Conservation (phyloP, 2,329 filamentous ascomycete genomes). For the Colletotrichum shisoi region DNA sequence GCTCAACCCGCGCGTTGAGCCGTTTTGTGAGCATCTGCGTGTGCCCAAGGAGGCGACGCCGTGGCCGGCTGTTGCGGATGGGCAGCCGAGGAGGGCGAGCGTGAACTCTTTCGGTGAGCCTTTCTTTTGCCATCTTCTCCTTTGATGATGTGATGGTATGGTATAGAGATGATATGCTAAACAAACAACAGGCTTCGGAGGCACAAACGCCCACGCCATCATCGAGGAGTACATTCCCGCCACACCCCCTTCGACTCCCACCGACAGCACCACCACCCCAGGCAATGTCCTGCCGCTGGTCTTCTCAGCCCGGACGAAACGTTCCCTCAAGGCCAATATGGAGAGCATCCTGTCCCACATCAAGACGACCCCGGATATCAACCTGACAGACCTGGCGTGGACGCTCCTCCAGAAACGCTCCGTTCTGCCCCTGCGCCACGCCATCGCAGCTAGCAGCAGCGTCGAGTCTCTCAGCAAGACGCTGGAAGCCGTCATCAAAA, state of each 20-base stretch:
- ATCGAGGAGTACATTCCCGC: constrained; percentile 10
- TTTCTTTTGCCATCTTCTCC: neutral
- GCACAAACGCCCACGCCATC: constrained; percentile 27
- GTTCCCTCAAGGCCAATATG: constrained; percentile 13
- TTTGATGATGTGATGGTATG: neutral
- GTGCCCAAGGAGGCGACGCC: neutral
- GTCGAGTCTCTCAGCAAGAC: constrained; percentile 1
- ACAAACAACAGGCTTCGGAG: constrained; percentile 17
- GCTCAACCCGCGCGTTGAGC: constrained; percentile 44
- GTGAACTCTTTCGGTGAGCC: constrained; percentile 4
- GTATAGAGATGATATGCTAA: too few relatives aligned
- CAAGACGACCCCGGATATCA: neutral
- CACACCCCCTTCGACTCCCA: neutral
- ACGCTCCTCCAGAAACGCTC: constrained; percentile 10
- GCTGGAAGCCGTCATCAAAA: constrained; percentile 3
- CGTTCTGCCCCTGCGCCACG: neutral
- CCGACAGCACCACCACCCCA: neutral
- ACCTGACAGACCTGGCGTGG: constrained; percentile 16
- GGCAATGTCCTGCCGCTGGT: constrained; percentile 14
- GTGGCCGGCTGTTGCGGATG: neutral
- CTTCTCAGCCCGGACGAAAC: constrained; percentile 13
- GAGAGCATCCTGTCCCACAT: neutral
- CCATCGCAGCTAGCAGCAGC: neutral
- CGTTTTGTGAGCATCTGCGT: constrained; percentile 33
- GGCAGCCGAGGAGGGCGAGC: neutral